Evolutionary conservation across 2,329 filamentous ascomycete genomes (phyloP).

Genomic region (Lachnellula willkommii): DNA sequence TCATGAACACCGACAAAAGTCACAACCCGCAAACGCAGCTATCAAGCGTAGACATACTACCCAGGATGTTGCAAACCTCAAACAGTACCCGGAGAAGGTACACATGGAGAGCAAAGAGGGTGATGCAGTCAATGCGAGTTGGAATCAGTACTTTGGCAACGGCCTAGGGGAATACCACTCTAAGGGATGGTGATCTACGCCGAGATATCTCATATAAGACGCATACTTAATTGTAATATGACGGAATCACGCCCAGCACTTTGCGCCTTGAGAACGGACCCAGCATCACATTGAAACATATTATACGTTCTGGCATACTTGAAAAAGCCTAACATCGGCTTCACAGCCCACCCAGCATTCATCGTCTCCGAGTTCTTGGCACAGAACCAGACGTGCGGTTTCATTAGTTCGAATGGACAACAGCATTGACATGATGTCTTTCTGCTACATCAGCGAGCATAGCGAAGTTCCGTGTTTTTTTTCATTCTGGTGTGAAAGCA

Average conservation of each 20-base stretch:
- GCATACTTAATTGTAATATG: constrained; percentile 22
- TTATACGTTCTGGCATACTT: constrained; percentile 24
- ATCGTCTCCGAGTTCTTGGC: constrained; percentile 26
- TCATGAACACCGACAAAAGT: constrained; percentile 94
- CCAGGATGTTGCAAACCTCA: constrained; percentile 82
- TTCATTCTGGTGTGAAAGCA: constrained; percentile 15
- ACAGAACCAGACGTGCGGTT: constrained; percentile 23
- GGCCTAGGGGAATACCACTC: constrained; percentile 77
- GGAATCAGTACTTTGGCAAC: constrained; percentile 80
- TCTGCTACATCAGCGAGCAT: constrained; percentile 8
- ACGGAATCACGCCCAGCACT: not conserved
- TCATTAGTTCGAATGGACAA: constrained; percentile 3
- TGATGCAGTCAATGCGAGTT: constrained; percentile 62
- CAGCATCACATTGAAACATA: constrained; percentile 9
- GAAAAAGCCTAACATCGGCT: constrained; percentile 26
- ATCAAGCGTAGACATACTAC: constrained; percentile 87
- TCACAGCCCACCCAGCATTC: constrained; percentile 29
- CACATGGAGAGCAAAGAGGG: constrained; percentile 53
- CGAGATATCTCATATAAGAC: constrained; percentile 14
- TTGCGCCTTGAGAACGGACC: constrained; percentile 18
- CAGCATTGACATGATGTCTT: constrained; percentile 17
- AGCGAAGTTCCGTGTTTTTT: constrained; percentile 17
- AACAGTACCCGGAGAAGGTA: constrained; percentile 67
- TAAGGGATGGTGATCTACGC: constrained; percentile 65
- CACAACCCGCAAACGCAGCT: constrained; percentile 79